These are phyloP conservation scores for Penicillium vulpinum DNA, from an alignment of 2,329 filamentous ascomycete species.

Conservation along the genomic window DNA sequence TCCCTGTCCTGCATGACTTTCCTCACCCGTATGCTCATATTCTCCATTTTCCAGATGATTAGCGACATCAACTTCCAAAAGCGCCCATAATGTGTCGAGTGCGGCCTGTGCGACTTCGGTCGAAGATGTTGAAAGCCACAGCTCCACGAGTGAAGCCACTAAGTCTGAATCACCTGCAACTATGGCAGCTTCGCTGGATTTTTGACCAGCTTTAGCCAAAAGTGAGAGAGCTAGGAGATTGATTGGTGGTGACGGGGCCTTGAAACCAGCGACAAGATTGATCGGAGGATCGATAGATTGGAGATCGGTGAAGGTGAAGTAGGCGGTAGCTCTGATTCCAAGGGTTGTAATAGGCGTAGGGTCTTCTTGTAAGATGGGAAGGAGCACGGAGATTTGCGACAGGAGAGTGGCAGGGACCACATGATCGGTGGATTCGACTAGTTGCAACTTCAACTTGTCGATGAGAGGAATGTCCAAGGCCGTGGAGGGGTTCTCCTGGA, in stretches of 20 bases:
- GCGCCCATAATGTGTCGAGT: slow-evolving; percentile 52
- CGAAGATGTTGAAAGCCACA: slow-evolving; percentile 60
- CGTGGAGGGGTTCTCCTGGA: slow-evolving; percentile 47
- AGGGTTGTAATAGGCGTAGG: slow-evolving; percentile 57
- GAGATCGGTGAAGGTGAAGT: slow-evolving; percentile 53
- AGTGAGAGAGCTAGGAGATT: slow-evolving; percentile 58
- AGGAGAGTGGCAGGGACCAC: slow-evolving; percentile 42
- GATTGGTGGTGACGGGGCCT: slow-evolving; percentile 52
- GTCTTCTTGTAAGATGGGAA: slow-evolving; percentile 58
- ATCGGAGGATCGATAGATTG: slow-evolving; percentile 51
- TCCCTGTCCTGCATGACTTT: slow-evolving; percentile 46
- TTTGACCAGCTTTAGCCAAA: slow-evolving; percentile 56
- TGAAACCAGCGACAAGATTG: slow-evolving; percentile 57
- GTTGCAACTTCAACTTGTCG: slow-evolving; percentile 52
- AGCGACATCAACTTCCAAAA: slow-evolving; percentile 53
- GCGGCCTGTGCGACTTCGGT: slow-evolving; percentile 58
- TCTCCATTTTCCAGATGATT: slow-evolving; percentile 32
- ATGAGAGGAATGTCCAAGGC: slow-evolving; percentile 51
- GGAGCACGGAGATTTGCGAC: slow-evolving; percentile 51
- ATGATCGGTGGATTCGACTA: slow-evolving; percentile 37
- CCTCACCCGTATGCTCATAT: slow-evolving; percentile 19
- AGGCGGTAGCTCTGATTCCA: slow-evolving; percentile 51
- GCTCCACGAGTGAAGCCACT: slow-evolving; percentile 54
- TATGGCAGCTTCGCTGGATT: slow-evolving; percentile 56
- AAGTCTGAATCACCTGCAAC: slow-evolving; percentile 59